Percentiles rank a stretch among this genome's conserved stretches.
These are phyloP conservation scores for Xylaria sp. DNA, from an alignment of 2,329 filamentous ascomycete genomes.

Conservation along the genomic window DNA sequence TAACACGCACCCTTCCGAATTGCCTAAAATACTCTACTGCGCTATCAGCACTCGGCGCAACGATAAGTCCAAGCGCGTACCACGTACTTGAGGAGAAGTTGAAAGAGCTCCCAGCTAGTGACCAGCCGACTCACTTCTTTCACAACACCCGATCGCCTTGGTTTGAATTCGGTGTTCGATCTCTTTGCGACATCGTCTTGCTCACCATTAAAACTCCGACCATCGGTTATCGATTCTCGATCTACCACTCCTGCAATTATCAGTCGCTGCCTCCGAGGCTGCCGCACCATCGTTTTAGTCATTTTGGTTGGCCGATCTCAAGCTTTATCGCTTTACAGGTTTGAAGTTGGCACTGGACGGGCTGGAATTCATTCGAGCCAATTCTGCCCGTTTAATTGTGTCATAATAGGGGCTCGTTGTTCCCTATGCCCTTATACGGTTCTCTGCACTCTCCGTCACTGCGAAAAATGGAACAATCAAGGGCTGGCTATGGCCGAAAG, in stretches of 20 bases:
- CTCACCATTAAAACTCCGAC: constrained; percentile 14
- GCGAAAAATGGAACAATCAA: constrained; percentile 78
- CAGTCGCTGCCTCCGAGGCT: constrained; percentile 12
- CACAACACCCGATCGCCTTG: constrained; percentile 6
- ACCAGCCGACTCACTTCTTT: constrained; percentile 33
- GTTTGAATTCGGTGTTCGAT: not conserved
- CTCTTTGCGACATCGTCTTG: constrained; percentile 13
- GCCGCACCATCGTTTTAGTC: constrained; percentile 17
- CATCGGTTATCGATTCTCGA: not conserved
- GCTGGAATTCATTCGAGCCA: constrained; percentile 11
- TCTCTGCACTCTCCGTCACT: constrained; percentile 75
- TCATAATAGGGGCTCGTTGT: constrained; percentile 28
- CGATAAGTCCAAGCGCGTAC: not conserved
- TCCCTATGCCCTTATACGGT: constrained; percentile 76
- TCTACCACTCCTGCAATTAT: not conserved
- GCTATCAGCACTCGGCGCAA: not conserved
- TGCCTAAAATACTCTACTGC: not conserved
- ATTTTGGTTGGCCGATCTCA: constrained; percentile 5
- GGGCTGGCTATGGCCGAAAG: constrained; percentile 59
- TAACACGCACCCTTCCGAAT: constrained; percentile 4
- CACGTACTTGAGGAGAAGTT: constrained; percentile 1
- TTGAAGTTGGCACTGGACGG: constrained; percentile 20
- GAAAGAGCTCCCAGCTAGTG: not conserved
- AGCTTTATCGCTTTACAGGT: constrained; percentile 1
- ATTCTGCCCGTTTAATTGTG: constrained; percentile 27